Percentiles rank a stretch among this genome's conserved stretches.
phyloP scores from a whole-genome alignment of 2,329 filamentous ascomycete species.

The Malbranchea zuffiana region DNA sequence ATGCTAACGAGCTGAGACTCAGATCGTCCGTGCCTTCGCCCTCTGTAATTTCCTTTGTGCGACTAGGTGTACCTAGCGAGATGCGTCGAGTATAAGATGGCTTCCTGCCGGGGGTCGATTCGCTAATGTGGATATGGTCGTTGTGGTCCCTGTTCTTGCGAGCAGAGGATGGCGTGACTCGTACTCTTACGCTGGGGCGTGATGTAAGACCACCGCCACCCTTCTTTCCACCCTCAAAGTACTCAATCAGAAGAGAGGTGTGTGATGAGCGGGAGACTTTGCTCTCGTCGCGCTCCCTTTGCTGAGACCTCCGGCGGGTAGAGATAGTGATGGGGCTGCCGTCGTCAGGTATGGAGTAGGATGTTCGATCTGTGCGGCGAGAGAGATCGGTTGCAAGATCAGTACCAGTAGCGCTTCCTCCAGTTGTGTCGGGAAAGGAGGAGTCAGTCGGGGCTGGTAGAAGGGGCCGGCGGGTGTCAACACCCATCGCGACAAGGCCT shows the following conservation, averaged over 20 bases:
- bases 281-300: conserved; percentile 47
- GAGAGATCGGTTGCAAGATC: conserved; percentile 42
- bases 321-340: conserved; percentile 79
- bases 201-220: conserved; percentile 46
- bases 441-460: conserved; percentile 43
- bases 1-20: conserved; percentile 64
- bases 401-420: conserved; percentile 35
- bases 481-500: conserved; percentile 35
- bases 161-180: conserved; percentile 63
- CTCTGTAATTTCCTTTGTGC: conserved; percentile 26
- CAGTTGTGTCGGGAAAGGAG: conserved; percentile 34
- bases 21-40: conserved; percentile 45
- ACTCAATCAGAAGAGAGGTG: conserved; percentile 86
- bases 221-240: conserved; percentile 73
- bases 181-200: conserved; percentile 70
- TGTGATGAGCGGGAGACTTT: conserved; percentile 56
- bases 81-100: conserved; percentile 58
- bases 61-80: conserved; percentile 43
- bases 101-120: conserved; percentile 62
- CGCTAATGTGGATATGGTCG: conserved; percentile 79
- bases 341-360: conserved; percentile 42
- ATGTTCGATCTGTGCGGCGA: conserved; percentile 40
- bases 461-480: conserved; percentile 39
- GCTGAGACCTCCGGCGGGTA: conserved; percentile 40
- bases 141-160: conserved; percentile 45